phyloP scores from a whole-genome alignment of 805 yeast species.

The Torulaspora microellipsoides region DNA sequence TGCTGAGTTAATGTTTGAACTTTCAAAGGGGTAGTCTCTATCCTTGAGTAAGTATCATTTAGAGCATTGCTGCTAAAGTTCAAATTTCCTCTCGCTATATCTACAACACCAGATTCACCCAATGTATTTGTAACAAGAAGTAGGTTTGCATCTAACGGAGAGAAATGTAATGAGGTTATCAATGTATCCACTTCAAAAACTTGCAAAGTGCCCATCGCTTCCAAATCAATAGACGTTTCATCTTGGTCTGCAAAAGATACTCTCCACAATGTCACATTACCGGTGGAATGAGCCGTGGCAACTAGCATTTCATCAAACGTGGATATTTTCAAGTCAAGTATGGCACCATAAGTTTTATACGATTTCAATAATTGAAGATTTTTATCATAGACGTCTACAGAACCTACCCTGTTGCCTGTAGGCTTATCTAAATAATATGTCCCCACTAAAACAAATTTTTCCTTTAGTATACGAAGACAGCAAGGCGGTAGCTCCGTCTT shows the following conservation, averaged over 20 bases:
- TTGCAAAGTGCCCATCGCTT: constrained; percentile 35
- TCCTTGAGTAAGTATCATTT: constrained; percentile 6
- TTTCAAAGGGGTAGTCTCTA: constrained; percentile 6
- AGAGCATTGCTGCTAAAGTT: constrained; percentile 1
- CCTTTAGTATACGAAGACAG: constrained; percentile 53
- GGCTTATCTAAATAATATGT: constrained; percentile 71
- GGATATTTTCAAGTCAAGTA: constrained; percentile 69
- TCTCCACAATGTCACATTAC: constrained; percentile 65
- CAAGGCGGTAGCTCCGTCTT: constrained; percentile 76
- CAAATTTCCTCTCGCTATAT: constrained; percentile 13
- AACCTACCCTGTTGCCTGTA: constrained; percentile 59
- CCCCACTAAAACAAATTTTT: constrained; percentile 57
- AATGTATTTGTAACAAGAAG: constrained; percentile 60
- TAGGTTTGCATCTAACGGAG: constrained; percentile 38
- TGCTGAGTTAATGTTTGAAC: constrained; percentile 18
- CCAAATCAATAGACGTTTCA: constrained; percentile 14
- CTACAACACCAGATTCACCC: constrained; percentile 49
- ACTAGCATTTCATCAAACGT: constrained; percentile 49
- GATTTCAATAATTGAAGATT: constrained; percentile 27
- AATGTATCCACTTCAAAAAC: constrained; percentile 47
- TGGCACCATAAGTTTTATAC: constrained; percentile 50
- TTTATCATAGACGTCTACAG: constrained; percentile 41
- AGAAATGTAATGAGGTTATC: constrained; percentile 62
- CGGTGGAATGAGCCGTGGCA: constrained; percentile 76
- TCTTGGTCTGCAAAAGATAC: constrained; percentile 13